Percentiles rank a stretch among this genome's conserved stretches.
phyloP scores from a whole-genome alignment of 768 basidiomycete species.

The Hygrocybe punicea region DNA sequence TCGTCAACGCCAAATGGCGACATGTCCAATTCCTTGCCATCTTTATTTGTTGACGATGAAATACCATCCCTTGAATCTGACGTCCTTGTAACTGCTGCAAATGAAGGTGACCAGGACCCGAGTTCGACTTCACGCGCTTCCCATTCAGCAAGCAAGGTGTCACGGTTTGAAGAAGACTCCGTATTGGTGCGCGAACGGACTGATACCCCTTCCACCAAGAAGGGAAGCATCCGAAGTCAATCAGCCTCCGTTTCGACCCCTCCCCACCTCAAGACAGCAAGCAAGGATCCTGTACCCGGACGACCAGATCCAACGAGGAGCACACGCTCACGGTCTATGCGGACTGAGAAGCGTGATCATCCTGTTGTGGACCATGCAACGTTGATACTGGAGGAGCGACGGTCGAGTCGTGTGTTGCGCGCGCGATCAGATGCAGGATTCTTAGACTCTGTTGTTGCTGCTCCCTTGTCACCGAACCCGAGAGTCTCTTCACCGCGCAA shows the following conservation, averaged over 20 bases:
- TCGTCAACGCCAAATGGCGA: background rate
- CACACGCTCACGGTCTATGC: conserved; percentile 1
- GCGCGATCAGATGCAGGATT: conserved; percentile 6
- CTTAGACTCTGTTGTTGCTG: background rate
- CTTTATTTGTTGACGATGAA: too few species aligned
- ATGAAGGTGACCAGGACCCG: background rate
- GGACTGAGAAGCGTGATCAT: background rate
- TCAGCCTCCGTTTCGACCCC: background rate
- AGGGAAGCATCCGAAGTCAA: too few species aligned
- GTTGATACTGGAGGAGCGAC: conserved; percentile 33
- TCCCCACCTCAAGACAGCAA: background rate
- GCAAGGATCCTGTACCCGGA: background rate
- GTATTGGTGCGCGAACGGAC: too few species aligned
- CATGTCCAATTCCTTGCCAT: background rate
- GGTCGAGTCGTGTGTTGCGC: conserved; percentile 32
- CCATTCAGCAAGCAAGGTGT: conserved; percentile 1
- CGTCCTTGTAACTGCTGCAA: too few species aligned
- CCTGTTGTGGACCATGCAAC: conserved; percentile 20
- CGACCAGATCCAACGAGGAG: background rate
- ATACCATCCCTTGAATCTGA: too few species aligned
- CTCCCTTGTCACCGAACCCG: background rate
- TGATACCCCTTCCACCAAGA: too few species aligned
- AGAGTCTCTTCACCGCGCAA: conserved; percentile 37
- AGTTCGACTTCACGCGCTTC: background rate
- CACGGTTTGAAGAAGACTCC: background rate